Percentiles rank a stretch among this genome's conserved stretches.
These are phyloP conservation scores for Penicillium tannophilum DNA, from an alignment of 495 filamentous ascomycete species.

Conservation along the genomic window DNA sequence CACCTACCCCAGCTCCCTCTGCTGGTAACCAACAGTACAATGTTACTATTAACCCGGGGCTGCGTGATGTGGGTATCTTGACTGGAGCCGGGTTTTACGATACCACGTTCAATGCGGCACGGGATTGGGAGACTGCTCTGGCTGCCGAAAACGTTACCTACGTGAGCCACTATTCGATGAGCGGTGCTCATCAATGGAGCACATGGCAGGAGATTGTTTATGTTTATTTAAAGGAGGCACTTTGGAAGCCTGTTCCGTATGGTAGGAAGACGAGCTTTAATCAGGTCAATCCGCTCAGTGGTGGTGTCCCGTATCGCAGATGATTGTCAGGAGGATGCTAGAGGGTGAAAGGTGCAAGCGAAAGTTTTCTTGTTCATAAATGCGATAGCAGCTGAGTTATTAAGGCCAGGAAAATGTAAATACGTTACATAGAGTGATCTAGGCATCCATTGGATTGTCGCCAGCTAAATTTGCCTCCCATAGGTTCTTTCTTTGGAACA, in stretches of 20 bases:
- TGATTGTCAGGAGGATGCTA: background rate
- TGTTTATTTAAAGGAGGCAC: background rate
- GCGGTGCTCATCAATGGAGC: conserved; percentile 1
- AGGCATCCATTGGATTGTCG: too few relatives aligned
- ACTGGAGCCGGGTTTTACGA: conserved; percentile 2
- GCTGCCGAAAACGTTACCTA: background rate
- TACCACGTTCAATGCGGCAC: background rate
- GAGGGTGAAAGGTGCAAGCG: background rate
- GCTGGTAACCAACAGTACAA: background rate
- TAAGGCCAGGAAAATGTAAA: too few relatives aligned
- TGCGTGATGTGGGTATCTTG: background rate
- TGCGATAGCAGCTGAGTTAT: background rate
- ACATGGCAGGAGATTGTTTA: background rate
- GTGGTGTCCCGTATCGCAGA: background rate
- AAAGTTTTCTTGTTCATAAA: background rate
- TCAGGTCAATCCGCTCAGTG: background rate
- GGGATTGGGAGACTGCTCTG: background rate
- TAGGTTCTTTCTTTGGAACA: too few relatives aligned
- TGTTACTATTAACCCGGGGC: background rate
- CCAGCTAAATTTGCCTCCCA: too few relatives aligned
- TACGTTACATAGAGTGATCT: too few relatives aligned
- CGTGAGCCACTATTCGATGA: background rate
- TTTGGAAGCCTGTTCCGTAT: conserved; percentile 3
- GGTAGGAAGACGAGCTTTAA: background rate
- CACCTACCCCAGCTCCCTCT: background rate